Evolutionary conservation across 2,329 filamentous ascomycete genomes (phyloP).

Genomic region (Parastagonospora nodorum): DNA sequence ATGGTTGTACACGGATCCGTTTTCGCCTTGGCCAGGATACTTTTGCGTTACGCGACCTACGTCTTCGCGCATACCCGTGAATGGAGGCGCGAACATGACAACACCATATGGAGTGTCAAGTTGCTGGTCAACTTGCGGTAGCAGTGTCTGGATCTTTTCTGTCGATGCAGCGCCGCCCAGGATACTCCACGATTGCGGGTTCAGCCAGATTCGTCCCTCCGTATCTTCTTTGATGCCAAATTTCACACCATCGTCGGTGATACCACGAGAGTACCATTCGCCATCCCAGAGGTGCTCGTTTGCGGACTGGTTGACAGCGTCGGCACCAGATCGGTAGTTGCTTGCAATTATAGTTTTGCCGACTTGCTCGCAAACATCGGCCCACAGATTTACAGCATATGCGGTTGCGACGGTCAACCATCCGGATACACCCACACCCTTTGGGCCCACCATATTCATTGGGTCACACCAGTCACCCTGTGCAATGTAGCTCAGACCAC

Average conservation of each 20-base stretch:
- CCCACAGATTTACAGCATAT: conserved; percentile 60
- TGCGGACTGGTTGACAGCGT: conserved; percentile 56
- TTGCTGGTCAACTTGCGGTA: conserved; percentile 57
- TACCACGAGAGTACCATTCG: conserved; percentile 62
- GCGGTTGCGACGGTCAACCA: conserved; percentile 64
- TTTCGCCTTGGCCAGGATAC: conserved; percentile 63
- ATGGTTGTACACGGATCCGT: conserved; percentile 64
- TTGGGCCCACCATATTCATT: conserved; percentile 67
- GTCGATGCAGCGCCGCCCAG: conserved; percentile 57
- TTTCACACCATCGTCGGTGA: conserved; percentile 60
- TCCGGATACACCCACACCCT: conserved; percentile 62
- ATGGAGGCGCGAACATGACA: conserved; percentile 62
- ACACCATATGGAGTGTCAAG: conserved; percentile 60
- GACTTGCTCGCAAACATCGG: conserved; percentile 55
- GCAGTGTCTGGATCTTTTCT: conserved; percentile 52
- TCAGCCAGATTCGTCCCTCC: conserved; percentile 64
- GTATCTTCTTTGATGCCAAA: conserved; percentile 58
- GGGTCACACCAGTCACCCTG: conserved; percentile 67
- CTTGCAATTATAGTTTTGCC: conserved; percentile 49
- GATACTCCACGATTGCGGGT: conserved; percentile 62
- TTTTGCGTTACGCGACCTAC: conserved; percentile 64
- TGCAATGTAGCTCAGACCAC: conserved; percentile 62
- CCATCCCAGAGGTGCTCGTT: conserved; percentile 62
- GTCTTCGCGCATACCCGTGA: conserved; percentile 62
- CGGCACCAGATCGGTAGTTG: conserved; percentile 53